phyloP scores from a whole-genome alignment of 2,329 filamentous ascomycete species.

The Penicillium sp. region DNA sequence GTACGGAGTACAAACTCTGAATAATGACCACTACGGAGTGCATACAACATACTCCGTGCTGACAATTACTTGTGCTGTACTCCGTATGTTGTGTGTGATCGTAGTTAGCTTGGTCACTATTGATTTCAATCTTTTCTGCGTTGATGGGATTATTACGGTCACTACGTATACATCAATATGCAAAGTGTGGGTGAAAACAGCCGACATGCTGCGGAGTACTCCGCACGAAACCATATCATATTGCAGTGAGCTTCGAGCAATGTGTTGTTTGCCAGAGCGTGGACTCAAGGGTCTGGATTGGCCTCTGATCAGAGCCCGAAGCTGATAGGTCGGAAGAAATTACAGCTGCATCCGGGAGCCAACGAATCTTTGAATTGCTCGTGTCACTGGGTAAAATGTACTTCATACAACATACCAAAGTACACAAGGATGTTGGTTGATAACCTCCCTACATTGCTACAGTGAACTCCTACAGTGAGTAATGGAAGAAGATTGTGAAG shows the following conservation, averaged over 20 bases:
- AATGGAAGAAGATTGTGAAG: slow-evolving; percentile 15
- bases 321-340: slow-evolving; percentile 1
- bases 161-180: neutral
- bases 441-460: slow-evolving; percentile 7
- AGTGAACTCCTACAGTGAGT: neutral
- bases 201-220: neutral
- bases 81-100: too few species aligned
- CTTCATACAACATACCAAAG: neutral
- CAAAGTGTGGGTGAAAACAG: neutral
- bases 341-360: neutral
- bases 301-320: neutral
- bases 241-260: neutral
- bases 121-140: neutral
- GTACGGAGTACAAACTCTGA: neutral
- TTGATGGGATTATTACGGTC: neutral
- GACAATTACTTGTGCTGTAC: too few species aligned
- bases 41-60: too few species aligned
- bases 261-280: neutral
- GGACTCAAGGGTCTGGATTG: neutral
- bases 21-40: neutral
- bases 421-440: slow-evolving; percentile 1
- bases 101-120: neutral
- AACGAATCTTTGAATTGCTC: neutral
- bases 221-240: neutral
- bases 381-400: neutral